Percentiles rank a stretch among this genome's conserved stretches.
Evolutionary conservation across 23 red algal genomes (phyloP).

Genomic region (Cyanidium caldarium): DNA sequence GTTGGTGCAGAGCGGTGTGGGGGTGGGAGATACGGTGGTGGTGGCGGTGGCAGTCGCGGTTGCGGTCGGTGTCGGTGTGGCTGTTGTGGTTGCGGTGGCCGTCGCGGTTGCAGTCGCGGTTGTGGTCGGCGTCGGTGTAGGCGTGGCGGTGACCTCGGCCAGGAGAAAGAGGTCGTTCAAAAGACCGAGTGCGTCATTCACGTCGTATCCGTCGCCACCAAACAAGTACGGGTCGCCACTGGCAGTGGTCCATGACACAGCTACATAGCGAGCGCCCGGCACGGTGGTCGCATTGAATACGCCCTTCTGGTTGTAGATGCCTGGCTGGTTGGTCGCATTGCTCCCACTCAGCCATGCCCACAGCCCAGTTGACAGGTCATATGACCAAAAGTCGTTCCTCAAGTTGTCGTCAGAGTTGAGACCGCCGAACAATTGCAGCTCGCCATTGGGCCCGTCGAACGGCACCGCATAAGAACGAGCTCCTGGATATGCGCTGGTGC

Average conservation of each 20-base stretch:
- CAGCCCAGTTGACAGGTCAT: not conserved
- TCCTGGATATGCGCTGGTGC: not conserved
- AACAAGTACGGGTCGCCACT: not conserved
- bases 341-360: conserved; percentile 2
- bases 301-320: not conserved
- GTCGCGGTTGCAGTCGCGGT: not conserved
- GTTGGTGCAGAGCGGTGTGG: conserved; percentile 2
- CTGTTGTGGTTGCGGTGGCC: not conserved
- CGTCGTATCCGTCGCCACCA: not conserved
- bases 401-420: not conserved
- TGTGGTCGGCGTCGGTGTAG: not conserved
- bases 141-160: not conserved
- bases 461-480: not conserved
- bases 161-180: not conserved
- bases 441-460: not conserved
- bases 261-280: not conserved
- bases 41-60: not conserved
- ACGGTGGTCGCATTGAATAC: not conserved
- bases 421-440: not conserved
- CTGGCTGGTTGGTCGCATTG: not conserved
- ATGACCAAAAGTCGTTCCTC: not conserved
- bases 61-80: not conserved
- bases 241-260: not conserved
- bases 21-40: not conserved
- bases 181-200: not conserved